Percentiles rank a stretch among this genome's conserved stretches.
Conservation (phyloP, 2,329 filamentous ascomycete species). For the Metarhizium robertsii region DNA sequence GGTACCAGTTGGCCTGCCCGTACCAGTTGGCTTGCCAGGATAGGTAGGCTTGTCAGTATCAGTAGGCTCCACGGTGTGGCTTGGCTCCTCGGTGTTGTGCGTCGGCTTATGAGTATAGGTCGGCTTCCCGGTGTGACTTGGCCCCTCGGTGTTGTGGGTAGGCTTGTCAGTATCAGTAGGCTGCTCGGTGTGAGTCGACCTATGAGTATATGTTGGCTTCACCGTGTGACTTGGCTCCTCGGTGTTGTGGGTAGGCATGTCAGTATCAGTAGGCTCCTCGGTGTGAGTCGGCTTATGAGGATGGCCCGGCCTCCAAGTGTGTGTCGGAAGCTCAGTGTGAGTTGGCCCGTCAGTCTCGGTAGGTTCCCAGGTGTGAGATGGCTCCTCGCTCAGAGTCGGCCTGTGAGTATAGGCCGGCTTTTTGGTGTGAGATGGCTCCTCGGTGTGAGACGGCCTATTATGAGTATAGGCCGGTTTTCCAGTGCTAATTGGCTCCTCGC, state of each 20-base stretch:
- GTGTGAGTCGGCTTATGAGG: not conserved
- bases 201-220: not conserved
- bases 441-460: not conserved
- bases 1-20: not conserved
- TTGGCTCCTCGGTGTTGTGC: not conserved
- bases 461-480: not conserved
- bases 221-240: not conserved
- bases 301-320: not conserved
- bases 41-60: not conserved
- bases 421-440: not conserved
- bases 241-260: not conserved
- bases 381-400: not conserved
- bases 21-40: not conserved
- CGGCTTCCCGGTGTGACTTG: not conserved
- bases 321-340: too few species aligned
- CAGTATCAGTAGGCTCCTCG: not conserved
- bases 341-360: too few species aligned
- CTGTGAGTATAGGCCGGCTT: not conserved
- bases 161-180: not conserved
- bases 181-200: not conserved
- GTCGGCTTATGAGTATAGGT: not conserved
- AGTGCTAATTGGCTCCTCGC: not conserved
- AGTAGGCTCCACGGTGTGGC: not conserved
- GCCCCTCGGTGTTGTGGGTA: not conserved
- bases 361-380: not conserved